A percentile compares a stretch with the other conserved stretches of the same genome.
Evolutionary conservation across 179 eudicot genomes (phyloP).

Genomic region (Beta corolliflora): DNA sequence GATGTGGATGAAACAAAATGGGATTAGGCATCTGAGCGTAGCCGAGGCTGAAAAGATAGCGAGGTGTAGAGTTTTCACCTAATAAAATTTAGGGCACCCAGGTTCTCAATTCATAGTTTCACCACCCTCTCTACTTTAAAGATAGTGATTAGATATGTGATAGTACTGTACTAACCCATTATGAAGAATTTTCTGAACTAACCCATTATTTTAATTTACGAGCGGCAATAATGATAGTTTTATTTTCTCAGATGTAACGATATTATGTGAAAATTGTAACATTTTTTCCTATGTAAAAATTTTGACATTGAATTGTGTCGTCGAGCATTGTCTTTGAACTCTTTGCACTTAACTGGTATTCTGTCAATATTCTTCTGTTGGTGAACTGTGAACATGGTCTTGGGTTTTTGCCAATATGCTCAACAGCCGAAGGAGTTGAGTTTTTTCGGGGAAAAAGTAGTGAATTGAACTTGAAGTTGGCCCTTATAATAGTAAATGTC

Average conservation of each 20-base stretch:
- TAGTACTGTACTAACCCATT: slow-evolving; percentile 18
- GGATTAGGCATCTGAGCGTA: slow-evolving; percentile 64
- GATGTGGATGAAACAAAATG: slow-evolving; percentile 58
- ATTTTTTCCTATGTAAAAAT: not conserved
- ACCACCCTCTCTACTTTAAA: not conserved
- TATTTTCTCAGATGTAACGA: not conserved
- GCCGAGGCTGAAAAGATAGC: slow-evolving; percentile 67
- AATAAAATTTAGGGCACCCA: not conserved
- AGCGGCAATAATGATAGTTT: slow-evolving; percentile 16
- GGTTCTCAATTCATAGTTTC: not conserved
- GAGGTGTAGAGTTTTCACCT: slow-evolving; percentile 46
- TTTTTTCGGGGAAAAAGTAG: too few relatives aligned
- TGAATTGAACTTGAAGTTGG: too few relatives aligned
- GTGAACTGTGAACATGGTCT: too few relatives aligned
- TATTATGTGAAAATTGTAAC: not conserved
- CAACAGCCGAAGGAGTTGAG: too few relatives aligned
- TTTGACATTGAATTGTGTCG: not conserved
- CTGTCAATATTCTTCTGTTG: not conserved
- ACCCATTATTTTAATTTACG: slow-evolving; percentile 14
- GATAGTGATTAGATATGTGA: slow-evolving; percentile 13
- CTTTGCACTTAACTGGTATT: not conserved
- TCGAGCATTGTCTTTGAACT: not conserved
- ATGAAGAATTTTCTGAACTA: not conserved
- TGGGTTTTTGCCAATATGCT: too few relatives aligned
- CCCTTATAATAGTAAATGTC: too few relatives aligned